Evolutionary conservation across 1,284 basidiomycete genomes (phyloP).

Genomic region (Dichomitus squalens): DNA sequence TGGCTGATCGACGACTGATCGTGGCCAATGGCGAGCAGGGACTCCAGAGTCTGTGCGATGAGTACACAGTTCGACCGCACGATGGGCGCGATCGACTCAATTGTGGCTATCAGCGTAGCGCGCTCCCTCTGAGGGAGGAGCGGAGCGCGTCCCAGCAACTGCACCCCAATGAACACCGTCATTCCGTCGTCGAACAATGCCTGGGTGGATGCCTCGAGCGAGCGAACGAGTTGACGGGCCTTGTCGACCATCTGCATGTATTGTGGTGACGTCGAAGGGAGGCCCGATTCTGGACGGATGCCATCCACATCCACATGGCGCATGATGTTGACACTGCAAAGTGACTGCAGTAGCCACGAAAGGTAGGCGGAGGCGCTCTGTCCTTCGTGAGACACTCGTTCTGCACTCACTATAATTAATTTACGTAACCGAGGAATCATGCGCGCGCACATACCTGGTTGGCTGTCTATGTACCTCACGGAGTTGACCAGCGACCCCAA

Average conservation of each 20-base stretch:
- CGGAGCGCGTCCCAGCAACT: constrained; percentile 35
- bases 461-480: constrained; percentile 21
- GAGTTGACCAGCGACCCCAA: constrained; percentile 21
- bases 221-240: constrained; percentile 66
- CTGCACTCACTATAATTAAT: constrained; percentile 19
- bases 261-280: constrained; percentile 29
- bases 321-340: constrained; percentile 74
- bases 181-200: constrained; percentile 72
- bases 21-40: constrained; percentile 61
- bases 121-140: constrained; percentile 9
- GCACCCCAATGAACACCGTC: constrained; percentile 56
- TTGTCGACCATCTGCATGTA: constrained; percentile 67
- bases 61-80: constrained; percentile 43
- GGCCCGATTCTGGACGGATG: constrained; percentile 50
- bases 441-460: constrained; percentile 20
- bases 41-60: constrained; percentile 62
- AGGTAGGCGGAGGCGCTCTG: constrained; percentile 55
- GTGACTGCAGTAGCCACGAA: constrained; percentile 55
- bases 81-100: constrained; percentile 33
- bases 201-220: constrained; percentile 68
- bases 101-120: constrained; percentile 3
- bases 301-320: constrained; percentile 79
- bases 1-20: constrained; percentile 69
- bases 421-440: neutral
- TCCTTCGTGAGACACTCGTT: constrained; percentile 33